These are phyloP conservation scores for Microsporum canis DNA, from an alignment of 2,329 filamentous ascomycete species.

Conservation along the genomic window DNA sequence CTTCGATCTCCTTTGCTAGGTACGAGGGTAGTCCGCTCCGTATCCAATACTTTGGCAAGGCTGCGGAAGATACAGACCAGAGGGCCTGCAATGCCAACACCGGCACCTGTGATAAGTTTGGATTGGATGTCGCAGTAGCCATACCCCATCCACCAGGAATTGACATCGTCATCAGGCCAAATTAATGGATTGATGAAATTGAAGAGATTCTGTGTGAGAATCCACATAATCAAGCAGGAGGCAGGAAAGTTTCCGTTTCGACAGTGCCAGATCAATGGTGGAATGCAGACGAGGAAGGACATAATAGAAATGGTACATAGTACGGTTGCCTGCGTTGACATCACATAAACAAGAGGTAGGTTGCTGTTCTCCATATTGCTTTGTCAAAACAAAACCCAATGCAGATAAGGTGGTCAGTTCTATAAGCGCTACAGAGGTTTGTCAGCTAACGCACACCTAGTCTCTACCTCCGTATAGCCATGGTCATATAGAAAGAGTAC, in stretches of 20 bases:
- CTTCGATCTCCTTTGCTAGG: constrained; percentile 40
- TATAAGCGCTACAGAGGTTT: not conserved
- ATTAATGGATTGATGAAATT: constrained; percentile 52
- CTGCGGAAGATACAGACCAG: constrained; percentile 49
- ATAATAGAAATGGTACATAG: constrained; percentile 42
- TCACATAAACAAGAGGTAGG: constrained; percentile 4
- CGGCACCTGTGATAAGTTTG: constrained; percentile 45
- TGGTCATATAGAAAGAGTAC: not conserved
- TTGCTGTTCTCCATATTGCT: not conserved
- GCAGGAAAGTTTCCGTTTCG: constrained; percentile 51
- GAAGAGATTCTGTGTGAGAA: constrained; percentile 46
- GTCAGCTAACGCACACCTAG: not conserved
- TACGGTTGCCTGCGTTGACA: constrained; percentile 26
- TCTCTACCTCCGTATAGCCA: not conserved
- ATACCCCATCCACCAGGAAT: constrained; percentile 46
- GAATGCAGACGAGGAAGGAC: constrained; percentile 42
- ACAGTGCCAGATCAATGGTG: constrained; percentile 50
- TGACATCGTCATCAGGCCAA: constrained; percentile 49
- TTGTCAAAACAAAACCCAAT: not conserved
- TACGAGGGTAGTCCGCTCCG: constrained; percentile 42
- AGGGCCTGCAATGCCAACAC: constrained; percentile 43
- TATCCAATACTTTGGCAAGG: constrained; percentile 51
- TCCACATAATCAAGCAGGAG: constrained; percentile 45
- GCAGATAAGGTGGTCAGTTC: not conserved
- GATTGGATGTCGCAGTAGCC: constrained; percentile 55